These are phyloP conservation scores for Globisporangium nagaii DNA, from an alignment of 352 stramenopile species.

Conservation along the genomic window DNA sequence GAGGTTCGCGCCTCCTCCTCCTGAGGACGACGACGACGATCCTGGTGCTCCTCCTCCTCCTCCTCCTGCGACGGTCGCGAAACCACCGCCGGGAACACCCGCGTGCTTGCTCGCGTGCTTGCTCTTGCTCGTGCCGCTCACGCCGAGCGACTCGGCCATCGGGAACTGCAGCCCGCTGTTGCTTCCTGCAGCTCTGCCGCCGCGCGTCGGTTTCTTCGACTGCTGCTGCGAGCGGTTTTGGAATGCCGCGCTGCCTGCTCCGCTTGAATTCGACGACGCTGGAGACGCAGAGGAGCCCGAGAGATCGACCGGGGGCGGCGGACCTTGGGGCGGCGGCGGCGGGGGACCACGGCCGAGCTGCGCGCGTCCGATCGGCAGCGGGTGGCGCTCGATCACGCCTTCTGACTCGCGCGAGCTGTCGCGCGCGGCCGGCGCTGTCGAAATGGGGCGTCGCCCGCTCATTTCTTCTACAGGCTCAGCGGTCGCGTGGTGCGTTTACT, in stretches of 20 bases:
- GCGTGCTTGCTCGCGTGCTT: background rate
- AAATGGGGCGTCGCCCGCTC: slow-evolving; percentile 1
- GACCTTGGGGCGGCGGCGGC: background rate
- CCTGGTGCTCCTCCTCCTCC: background rate
- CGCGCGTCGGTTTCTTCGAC: background rate
- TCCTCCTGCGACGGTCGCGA: background rate
- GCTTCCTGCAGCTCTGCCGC: background rate
- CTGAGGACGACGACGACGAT: background rate
- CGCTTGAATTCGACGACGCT: background rate
- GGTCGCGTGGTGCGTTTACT: no score
- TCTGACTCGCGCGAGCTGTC: slow-evolving; percentile 12
- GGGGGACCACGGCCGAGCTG: slow-evolving; percentile 3
- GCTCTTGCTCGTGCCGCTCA: slow-evolving; percentile 1
- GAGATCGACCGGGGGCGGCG: background rate
- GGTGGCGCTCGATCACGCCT: slow-evolving; percentile 16
- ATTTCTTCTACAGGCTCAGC: background rate
- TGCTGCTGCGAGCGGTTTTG: slow-evolving; percentile 3
- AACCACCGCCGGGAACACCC: background rate
- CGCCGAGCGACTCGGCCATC: slow-evolving; percentile 7
- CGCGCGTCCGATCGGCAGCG: slow-evolving; percentile 2
- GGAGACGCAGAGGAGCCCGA: background rate
- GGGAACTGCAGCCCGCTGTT: slow-evolving; percentile 7
- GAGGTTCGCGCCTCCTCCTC: background rate
- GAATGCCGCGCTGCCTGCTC: background rate
- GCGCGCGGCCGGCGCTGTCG: slow-evolving; percentile 1